A percentile compares a stretch with the other conserved stretches of the same genome.
phyloP scores from a whole-genome alignment of 2,329 filamentous ascomycete genomes.

The Aspergillus transmontanensis region DNA sequence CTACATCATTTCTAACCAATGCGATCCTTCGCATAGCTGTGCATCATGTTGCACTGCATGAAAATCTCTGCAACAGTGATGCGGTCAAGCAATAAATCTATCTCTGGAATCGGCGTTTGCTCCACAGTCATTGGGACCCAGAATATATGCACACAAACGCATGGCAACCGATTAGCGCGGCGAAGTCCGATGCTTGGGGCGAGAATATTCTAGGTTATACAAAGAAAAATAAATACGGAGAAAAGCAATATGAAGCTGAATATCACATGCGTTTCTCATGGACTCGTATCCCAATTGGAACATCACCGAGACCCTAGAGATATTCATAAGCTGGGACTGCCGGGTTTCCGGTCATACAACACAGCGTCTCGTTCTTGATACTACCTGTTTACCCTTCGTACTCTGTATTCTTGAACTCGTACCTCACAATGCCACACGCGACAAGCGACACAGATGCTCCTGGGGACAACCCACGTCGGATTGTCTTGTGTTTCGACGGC shows the following conservation, averaged over 20 bases:
- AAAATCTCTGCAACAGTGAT: background rate
- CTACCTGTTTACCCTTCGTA: background rate
- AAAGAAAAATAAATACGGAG: background rate
- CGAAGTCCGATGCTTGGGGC: background rate
- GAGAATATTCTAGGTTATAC: background rate
- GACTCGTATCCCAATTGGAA: background rate
- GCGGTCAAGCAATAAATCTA: background rate
- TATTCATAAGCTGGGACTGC: background rate
- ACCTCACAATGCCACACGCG: background rate
- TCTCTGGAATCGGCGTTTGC: background rate
- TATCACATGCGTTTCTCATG: background rate
- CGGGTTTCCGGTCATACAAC: background rate
- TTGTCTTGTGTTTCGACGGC: slow-evolving; percentile 19
- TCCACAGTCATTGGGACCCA: background rate
- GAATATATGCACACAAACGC: background rate
- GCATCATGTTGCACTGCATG: background rate
- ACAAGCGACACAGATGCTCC: background rate
- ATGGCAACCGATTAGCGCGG: background rate
- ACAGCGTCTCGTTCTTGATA: background rate
- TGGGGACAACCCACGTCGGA: background rate
- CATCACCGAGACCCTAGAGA: background rate
- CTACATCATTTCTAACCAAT: background rate
- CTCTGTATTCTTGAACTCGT: background rate
- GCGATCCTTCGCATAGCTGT: background rate
- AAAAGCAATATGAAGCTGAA: background rate